Conservation (phyloP, 73 alveolate species). For the Paramecium sonneborni region DNA sequence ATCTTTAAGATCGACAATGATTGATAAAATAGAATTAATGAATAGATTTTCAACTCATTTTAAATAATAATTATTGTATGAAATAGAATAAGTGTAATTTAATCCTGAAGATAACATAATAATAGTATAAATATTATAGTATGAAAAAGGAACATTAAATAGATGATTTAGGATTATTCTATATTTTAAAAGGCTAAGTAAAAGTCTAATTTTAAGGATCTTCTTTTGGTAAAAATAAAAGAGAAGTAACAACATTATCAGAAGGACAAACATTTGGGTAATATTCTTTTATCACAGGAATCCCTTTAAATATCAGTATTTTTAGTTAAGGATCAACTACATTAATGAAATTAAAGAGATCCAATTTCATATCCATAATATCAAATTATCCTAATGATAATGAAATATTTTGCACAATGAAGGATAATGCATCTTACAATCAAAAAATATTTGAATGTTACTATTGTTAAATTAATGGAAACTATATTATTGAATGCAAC, state of each 20-base stretch:
- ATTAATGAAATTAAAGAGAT: conserved; percentile 9
- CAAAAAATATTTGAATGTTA: conserved; percentile 22
- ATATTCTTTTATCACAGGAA: conserved; percentile 17
- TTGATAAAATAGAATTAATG: not conserved
- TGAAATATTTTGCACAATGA: conserved; percentile 22
- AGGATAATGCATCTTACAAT: not conserved
- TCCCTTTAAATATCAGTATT: not conserved
- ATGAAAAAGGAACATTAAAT: not conserved
- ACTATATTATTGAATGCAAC: not conserved
- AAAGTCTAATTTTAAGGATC: conserved; percentile 15
- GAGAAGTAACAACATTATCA: not conserved
- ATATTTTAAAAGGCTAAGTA: conserved; percentile 18
- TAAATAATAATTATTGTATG: not conserved
- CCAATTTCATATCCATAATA: not conserved
- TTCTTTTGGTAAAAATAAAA: not conserved
- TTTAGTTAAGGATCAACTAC: conserved; percentile 19
- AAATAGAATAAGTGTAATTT: not conserved
- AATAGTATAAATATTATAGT: not conserved
- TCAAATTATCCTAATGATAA: not conserved
- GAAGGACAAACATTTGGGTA: conserved; percentile 47
- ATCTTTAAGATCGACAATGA: not conserved
- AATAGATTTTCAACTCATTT: not conserved
- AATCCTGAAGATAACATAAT: conserved; percentile 39
- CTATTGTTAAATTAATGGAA: not conserved
- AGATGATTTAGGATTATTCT: conserved; percentile 31